Evolutionary conservation across 2,329 filamentous ascomycete genomes (phyloP).

Genomic region (Pestalotiopsis sp.): DNA sequence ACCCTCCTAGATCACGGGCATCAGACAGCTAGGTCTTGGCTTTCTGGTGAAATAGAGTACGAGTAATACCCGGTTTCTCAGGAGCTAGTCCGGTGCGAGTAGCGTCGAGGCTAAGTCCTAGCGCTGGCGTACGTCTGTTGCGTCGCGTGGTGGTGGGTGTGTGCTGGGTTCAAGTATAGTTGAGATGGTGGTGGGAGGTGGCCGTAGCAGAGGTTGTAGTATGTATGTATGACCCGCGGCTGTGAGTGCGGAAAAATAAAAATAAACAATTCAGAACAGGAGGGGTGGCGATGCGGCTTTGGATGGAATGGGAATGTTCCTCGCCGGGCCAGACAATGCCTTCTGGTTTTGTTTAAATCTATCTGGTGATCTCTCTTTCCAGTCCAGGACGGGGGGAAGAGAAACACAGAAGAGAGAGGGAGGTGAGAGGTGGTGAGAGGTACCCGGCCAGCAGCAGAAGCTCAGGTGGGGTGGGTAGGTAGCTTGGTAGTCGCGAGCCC

Average conservation of each 20-base stretch:
- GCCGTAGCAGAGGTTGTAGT: neutral
- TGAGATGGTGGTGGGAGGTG: neutral
- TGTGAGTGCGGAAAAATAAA: conserved; percentile 2
- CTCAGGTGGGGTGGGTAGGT: neutral
- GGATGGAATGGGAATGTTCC: neutral
- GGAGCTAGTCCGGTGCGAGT: neutral
- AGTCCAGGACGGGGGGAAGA: neutral
- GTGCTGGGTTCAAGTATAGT: neutral
- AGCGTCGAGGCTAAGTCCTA: conserved; percentile 7
- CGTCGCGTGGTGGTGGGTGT: neutral
- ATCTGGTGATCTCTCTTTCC: neutral
- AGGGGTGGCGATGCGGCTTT: neutral
- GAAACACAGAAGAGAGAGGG: neutral
- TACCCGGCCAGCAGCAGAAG: neutral
- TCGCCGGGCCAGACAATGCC: neutral
- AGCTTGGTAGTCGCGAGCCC: neutral
- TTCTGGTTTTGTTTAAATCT: neutral
- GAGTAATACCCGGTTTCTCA: conserved; percentile 11
- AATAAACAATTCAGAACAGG: neutral
- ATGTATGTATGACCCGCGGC: neutral
- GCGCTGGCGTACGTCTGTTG: neutral
- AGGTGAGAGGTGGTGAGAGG: neutral
- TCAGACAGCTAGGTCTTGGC: conserved; percentile 5
- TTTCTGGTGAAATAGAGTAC: conserved; percentile 1
- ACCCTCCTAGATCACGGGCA: conserved; percentile 11